Base-by-base conservation (phyloP, 805 yeast species). In the Komagataella pseudopastoris region DNA sequence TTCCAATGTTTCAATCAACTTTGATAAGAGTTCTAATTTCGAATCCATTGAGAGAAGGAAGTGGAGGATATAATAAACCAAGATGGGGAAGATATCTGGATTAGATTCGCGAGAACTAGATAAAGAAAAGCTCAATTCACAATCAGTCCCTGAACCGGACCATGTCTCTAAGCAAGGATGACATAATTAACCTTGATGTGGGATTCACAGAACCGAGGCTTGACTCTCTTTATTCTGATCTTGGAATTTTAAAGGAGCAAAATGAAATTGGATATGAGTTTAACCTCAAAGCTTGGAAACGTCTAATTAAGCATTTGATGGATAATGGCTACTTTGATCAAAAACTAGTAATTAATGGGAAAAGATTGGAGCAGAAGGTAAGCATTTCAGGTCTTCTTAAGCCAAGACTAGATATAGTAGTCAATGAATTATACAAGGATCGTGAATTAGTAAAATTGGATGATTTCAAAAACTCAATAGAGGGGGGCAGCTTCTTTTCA, bases 261-360 rank as follows among this genome's bases (percentile, higher is more conserved):
- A 77, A 77, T 54, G 67, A 65, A 3, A 79, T 73, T 51, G 82
- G 82, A 6, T 76, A 66, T 51, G 68, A 62, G 20, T 81, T 81
- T 14, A 77, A 77, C 55, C 23, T 76, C 12, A 56, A 56, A 4
- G 75, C 77, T 3, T 77, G 82, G 82, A 65, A 60, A 48, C 55
- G 58, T 4, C 63, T 71, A 8, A 58, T 76, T 6, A 30, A 1
- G 5, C 39, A 30, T 10, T 30, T 30, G 39, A 30, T 30, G 39
- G 39, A 30, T 4, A 30, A 30, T 30, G 39, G 39, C 39, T 30
- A 30, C 14, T 30, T 30, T 8, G 39, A 30, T 10, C 39, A 30
- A 30, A 30, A 30, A 8, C 14, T 30, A 5, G 39, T 30, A 14
- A 30, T 30, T 8, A 30, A 30, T 10, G 39, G 39, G 5, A 30